These are phyloP conservation scores for Phytopythium vexans DNA, from an alignment of 352 stramenopile species.

Conservation along the genomic window DNA sequence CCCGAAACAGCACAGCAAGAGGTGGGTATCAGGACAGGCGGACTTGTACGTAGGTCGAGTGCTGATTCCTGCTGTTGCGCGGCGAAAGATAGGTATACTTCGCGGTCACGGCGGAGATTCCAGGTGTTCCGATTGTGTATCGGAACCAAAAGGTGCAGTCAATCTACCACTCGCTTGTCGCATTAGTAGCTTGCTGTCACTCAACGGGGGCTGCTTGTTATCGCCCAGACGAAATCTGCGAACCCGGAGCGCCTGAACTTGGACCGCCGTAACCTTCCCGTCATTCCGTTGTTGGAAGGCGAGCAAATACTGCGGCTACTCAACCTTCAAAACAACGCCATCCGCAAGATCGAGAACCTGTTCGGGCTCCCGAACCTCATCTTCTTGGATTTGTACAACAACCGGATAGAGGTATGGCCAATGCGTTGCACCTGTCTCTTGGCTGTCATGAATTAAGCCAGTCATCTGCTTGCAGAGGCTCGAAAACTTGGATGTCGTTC, in stretches of 20 bases:
- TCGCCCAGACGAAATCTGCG: constrained; percentile 44
- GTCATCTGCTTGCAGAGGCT: constrained; percentile 37
- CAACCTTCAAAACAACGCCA: constrained; percentile 92
- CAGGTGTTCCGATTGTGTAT: constrained; percentile 71
- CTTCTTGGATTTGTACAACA: constrained; percentile 93
- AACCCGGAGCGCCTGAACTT: constrained; percentile 89
- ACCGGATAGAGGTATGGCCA: constrained; percentile 69
- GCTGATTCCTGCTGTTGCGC: not conserved
- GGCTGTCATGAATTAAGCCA: not conserved
- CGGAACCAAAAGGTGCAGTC: constrained; percentile 54
- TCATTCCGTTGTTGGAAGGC: constrained; percentile 85
- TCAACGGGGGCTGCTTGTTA: not conserved
- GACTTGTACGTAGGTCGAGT: not conserved
- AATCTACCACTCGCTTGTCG: too few species aligned
- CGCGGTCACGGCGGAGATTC: constrained; percentile 60
- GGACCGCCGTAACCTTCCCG: constrained; percentile 75
- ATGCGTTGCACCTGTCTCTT: not conserved
- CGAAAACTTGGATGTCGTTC: constrained; percentile 74
- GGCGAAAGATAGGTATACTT: constrained; percentile 66
- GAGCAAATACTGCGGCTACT: constrained; percentile 87
- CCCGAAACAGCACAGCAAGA: constrained; percentile 36
- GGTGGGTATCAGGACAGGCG: constrained; percentile 12
- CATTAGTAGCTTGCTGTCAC: too few species aligned
- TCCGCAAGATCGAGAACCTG: constrained; percentile 83
- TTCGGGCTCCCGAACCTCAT: constrained; percentile 87